phyloP scores from a whole-genome alignment of 1,284 basidiomycete species.

The Psilocybe mexicana region DNA sequence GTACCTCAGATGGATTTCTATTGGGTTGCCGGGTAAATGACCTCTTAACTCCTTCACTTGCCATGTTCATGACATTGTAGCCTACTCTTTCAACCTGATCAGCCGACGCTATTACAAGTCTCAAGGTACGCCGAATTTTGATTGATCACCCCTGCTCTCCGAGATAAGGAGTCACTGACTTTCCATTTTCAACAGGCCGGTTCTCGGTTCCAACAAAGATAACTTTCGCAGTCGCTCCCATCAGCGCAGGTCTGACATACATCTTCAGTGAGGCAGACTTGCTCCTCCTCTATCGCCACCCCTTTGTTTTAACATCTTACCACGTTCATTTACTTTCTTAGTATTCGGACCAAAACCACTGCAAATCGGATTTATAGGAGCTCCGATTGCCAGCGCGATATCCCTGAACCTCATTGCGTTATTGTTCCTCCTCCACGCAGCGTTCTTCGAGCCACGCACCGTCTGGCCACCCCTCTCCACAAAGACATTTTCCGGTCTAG shows the following conservation, averaged over 20 bases:
- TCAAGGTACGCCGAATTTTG: conserved; percentile 50
- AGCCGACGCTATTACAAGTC: conserved; percentile 85
- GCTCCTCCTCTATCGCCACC: not conserved
- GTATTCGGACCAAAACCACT: conserved; percentile 80
- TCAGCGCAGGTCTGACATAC: conserved; percentile 84
- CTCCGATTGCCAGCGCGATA: conserved; percentile 85
- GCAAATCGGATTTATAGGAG: conserved; percentile 88
- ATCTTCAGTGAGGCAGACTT: conserved; percentile 54
- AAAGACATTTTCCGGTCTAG: conserved; percentile 67
- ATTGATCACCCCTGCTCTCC: not conserved
- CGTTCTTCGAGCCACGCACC: conserved; percentile 70
- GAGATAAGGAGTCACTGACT: not conserved
- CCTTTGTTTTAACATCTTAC: not conserved
- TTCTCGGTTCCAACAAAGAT: conserved; percentile 87
- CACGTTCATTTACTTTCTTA: conserved; percentile 22
- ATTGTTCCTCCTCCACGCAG: conserved; percentile 65
- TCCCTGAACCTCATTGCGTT: conserved; percentile 83
- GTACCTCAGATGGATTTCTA: conserved; percentile 74
- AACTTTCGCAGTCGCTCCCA: conserved; percentile 78
- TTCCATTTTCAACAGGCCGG: conserved; percentile 46
- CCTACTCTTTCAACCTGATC: conserved; percentile 76
- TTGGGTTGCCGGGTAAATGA: conserved; percentile 72
- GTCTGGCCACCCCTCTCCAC: conserved; percentile 83
- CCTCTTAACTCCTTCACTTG: not conserved
- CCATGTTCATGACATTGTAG: conserved; percentile 34